A percentile compares a stretch with the other conserved stretches of the same genome.
Evolutionary conservation across 306 rosid genomes (phyloP).

Genomic region (Quercus cerris): DNA sequence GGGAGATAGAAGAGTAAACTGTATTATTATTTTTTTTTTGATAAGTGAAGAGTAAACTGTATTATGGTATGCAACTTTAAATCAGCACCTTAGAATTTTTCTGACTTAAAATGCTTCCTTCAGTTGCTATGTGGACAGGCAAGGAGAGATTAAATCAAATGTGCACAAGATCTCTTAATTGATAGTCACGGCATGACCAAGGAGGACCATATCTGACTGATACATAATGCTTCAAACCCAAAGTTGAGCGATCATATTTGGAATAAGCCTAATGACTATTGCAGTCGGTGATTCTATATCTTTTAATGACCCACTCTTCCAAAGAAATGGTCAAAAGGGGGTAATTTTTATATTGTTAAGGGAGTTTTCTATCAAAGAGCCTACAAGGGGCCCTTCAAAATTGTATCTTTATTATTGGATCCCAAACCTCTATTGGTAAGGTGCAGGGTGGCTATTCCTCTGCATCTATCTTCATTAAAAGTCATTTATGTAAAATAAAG

Average conservation of each 20-base stretch:
- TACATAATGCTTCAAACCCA: not conserved
- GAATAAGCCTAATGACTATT: not conserved
- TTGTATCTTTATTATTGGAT: not conserved
- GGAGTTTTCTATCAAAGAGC: not conserved
- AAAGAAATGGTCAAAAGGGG: not conserved
- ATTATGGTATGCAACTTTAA: slow-evolving; percentile 7
- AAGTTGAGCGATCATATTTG: not conserved
- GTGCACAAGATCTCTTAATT: not conserved
- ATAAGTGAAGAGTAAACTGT: not conserved
- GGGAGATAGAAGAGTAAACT: not conserved
- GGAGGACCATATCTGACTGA: not conserved
- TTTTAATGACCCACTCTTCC: not conserved
- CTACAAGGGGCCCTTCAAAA: not conserved
- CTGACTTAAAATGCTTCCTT: not conserved
- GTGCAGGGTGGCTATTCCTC: not conserved
- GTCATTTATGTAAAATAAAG: not conserved
- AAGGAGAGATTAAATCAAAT: not conserved
- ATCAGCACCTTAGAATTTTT: not conserved
- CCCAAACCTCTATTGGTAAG: not conserved
- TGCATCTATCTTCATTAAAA: not conserved
- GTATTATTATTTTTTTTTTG: no score
- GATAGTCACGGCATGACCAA: not conserved
- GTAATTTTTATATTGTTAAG: not conserved
- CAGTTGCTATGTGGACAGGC: not conserved
- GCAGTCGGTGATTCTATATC: not conserved